Base-by-base conservation (phyloP, 1,139 yeast genomes). In the Suhomyces anneliseae region DNA sequence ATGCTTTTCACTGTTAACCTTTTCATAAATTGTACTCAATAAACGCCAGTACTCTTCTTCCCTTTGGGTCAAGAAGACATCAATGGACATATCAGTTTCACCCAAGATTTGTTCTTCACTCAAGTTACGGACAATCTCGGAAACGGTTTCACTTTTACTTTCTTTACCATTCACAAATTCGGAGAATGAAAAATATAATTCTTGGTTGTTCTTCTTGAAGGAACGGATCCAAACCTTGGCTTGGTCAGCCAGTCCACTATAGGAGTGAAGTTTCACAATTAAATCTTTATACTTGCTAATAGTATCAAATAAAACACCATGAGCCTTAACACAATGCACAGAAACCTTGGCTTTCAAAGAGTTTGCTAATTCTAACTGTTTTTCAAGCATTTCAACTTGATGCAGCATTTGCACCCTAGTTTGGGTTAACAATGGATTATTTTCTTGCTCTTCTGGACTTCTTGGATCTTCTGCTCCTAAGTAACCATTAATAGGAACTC, bases 281-380 rank as follows among this genome's bases (percentile, higher is more conserved):
- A 69, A 57, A 19, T 52, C 44, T 26, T 40, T 33, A 43, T 55
- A 68, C 29, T 60, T 38, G 42, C 45, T 55, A 26, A 81, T 69
- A 1, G 66, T 57, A 9, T 85, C 85, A 47, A 69, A 81, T 26
- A 87, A 59, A 8, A 69, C 60, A 1, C 88, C 88, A 56, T 85
- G 92, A 8, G 87, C 82, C 55, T 85, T 87, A 2, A 93, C 99
- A 54, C 92, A 87, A 60, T 93, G 99, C 0, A 93, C 54, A 1
- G 97, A 89, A 0, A 87, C 80, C 0, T 88, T 82, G 19, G 79
- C 62, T 0, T 64, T 48, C 15, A 69, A 56, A 36, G 69, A 62
- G 12, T 66, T 61, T 0, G 96, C 95, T 10, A 89, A 49, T 3
- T 62, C 57, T 26, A 90, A 61, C 52, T 85, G 87, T 2, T 60